Evolutionary conservation across 2,329 filamentous ascomycete species (phyloP).

Genomic region (Fusarium agapanthi): DNA sequence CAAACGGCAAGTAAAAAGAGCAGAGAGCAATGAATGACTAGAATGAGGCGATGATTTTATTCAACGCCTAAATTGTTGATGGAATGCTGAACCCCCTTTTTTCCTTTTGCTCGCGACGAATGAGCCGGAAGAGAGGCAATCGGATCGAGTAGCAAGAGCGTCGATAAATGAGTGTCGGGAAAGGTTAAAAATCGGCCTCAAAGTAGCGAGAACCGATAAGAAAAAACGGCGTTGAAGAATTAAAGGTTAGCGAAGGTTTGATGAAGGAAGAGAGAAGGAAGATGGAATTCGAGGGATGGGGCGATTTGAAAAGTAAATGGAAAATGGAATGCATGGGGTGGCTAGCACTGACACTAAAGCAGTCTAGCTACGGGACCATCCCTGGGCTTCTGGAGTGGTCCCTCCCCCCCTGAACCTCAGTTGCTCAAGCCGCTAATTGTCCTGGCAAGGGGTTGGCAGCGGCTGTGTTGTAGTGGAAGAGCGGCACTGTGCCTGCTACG

Average conservation of each 20-base stretch:
- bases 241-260: constrained; percentile 41
- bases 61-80: constrained; percentile 15
- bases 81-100: constrained; percentile 34
- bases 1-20: constrained; percentile 28
- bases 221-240: constrained; percentile 34
- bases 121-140: constrained; percentile 18
- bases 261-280: constrained; percentile 27
- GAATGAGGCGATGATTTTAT: constrained; percentile 20
- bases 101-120: constrained; percentile 15
- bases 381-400: constrained; percentile 3
- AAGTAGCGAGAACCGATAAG: constrained; percentile 35
- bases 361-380: constrained; percentile 14
- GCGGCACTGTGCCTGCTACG: constrained; percentile 23
- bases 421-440: constrained; percentile 29
- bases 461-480: constrained; percentile 16
- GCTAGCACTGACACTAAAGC: not conserved
- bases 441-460: constrained; percentile 23
- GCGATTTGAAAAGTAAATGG: constrained; percentile 36
- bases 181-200: constrained; percentile 39
- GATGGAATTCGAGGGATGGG: constrained; percentile 27
- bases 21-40: constrained; percentile 30
- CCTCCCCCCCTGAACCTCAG: constrained; percentile 19
- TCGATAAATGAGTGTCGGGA: constrained; percentile 45
- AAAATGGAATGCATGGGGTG: constrained; percentile 25
- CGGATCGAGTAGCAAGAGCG: constrained; percentile 17